Conservation (phyloP, 495 filamentous ascomycete species). For the Alectoria sarmentosa region DNA sequence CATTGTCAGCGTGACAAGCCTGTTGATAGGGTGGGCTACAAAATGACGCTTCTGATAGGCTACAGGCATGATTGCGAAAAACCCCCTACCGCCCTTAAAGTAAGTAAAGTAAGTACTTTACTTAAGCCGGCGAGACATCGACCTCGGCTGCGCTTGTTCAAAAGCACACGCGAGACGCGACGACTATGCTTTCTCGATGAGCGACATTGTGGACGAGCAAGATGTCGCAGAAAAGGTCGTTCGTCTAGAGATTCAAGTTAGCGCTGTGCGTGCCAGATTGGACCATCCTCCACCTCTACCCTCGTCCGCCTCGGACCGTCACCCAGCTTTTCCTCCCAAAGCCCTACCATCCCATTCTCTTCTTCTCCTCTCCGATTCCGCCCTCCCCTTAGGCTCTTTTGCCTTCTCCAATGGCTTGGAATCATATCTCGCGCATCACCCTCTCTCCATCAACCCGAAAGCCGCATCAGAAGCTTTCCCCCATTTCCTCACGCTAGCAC, state of each 20-base stretch:
- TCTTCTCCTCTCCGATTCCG: conserved; percentile 90
- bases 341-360: conserved; percentile 57
- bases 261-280: conserved; percentile 30
- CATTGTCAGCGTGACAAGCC: no score
- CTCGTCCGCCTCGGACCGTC: conserved; percentile 9
- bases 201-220: conserved; percentile 23
- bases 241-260: conserved; percentile 44
- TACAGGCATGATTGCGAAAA: no score
- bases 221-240: conserved; percentile 45
- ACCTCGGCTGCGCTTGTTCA: no score
- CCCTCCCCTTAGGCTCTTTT: conserved; percentile 91
- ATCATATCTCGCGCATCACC: conserved; percentile 81
- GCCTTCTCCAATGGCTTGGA: conserved; percentile 93
- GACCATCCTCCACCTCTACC: conserved; percentile 12
- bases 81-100: no score
- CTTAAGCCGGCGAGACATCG: no score
- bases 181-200: conserved; percentile 20
- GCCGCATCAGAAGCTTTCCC: conserved; percentile 46
- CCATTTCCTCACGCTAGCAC: conserved; percentile 69
- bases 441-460: conserved; percentile 37
- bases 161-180: no score
- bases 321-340: conserved; percentile 5
- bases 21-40: no score
- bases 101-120: no score
- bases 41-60: no score